Conservation (phyloP, 805 yeast species). For the Cyberlindnera samutprakarnensis region DNA sequence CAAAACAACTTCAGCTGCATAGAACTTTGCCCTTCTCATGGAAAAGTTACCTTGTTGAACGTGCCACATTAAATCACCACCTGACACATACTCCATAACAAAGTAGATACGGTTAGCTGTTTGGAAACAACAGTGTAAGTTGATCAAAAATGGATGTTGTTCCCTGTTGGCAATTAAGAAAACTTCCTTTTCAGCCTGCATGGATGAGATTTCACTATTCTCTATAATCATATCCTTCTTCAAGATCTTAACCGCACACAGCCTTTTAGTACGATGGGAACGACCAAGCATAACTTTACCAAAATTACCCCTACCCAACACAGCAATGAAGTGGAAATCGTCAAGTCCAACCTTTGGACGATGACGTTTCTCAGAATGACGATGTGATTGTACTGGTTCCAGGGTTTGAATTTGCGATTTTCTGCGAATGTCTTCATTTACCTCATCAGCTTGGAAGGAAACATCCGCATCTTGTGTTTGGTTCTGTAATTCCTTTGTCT, state of each 20-base stretch:
- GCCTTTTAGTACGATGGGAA: conserved; percentile 67
- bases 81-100: conserved; percentile 97
- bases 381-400: conserved; percentile 8
- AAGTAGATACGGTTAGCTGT: conserved; percentile 95
- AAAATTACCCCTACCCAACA: conserved; percentile 95
- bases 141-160: conserved; percentile 87
- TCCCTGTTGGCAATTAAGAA: conserved; percentile 77
- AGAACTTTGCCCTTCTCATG: conserved; percentile 88
- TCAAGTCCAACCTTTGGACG: conserved; percentile 84
- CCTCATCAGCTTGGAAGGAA: background rate
- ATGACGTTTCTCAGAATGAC: conserved; percentile 24
- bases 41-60: conserved; percentile 89
- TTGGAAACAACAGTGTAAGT: conserved; percentile 92
- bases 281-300: conserved; percentile 98
- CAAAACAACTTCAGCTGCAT: conserved; percentile 91
- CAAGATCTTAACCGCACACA: conserved; percentile 94
- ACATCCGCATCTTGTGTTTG: background rate
- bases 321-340: conserved; percentile 91
- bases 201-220: conserved; percentile 93
- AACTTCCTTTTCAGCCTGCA: conserved; percentile 90
- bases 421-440: background rate
- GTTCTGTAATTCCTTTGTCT: background rate
- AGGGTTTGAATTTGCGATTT: conserved; percentile 12
- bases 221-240: conserved; percentile 94
- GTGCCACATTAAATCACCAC: conserved; percentile 99